phyloP scores from a whole-genome alignment of 306 rosid genomes.

The Acacia confusa region DNA sequence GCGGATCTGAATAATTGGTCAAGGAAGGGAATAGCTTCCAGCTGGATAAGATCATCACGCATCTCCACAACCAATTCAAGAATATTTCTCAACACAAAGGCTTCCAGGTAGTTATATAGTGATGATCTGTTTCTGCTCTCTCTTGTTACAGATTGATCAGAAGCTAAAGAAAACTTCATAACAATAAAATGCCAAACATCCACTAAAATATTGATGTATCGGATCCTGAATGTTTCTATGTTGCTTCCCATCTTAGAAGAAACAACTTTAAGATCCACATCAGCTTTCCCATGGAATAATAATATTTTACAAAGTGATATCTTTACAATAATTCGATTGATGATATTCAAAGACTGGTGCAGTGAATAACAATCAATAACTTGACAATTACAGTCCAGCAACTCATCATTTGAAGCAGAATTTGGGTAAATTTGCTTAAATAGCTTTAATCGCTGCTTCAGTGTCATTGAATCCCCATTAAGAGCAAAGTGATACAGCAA shows the following conservation, averaged over 20 bases:
- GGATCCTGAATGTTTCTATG: constrained; percentile 47
- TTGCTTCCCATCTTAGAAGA: constrained; percentile 34
- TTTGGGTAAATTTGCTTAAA: constrained; percentile 57
- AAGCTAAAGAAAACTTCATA: constrained; percentile 46
- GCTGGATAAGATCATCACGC: constrained; percentile 49
- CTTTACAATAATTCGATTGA: constrained; percentile 63
- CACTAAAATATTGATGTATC: constrained; percentile 57
- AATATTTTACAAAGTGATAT: constrained; percentile 64
- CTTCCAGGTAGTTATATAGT: constrained; percentile 61
- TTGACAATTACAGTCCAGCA: constrained; percentile 59
- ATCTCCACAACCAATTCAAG: constrained; percentile 56
- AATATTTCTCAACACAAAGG: constrained; percentile 55
- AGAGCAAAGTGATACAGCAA: constrained; percentile 58
- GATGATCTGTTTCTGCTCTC: constrained; percentile 42
- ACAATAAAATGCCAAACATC: constrained; percentile 69
- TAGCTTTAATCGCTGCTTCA: constrained; percentile 56
- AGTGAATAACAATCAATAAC: constrained; percentile 46
- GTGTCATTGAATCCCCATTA: constrained; percentile 50
- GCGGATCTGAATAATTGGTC: constrained; percentile 68
- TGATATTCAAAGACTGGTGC: constrained; percentile 51
- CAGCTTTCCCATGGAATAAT: constrained; percentile 54
- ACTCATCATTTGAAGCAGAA: constrained; percentile 44
- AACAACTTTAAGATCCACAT: constrained; percentile 37
- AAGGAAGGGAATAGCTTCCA: constrained; percentile 62
- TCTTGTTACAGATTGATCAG: constrained; percentile 45